These are phyloP conservation scores for Globisporangium emineosum DNA, from an alignment of 352 stramenopile genomes.

Conservation along the genomic window DNA sequence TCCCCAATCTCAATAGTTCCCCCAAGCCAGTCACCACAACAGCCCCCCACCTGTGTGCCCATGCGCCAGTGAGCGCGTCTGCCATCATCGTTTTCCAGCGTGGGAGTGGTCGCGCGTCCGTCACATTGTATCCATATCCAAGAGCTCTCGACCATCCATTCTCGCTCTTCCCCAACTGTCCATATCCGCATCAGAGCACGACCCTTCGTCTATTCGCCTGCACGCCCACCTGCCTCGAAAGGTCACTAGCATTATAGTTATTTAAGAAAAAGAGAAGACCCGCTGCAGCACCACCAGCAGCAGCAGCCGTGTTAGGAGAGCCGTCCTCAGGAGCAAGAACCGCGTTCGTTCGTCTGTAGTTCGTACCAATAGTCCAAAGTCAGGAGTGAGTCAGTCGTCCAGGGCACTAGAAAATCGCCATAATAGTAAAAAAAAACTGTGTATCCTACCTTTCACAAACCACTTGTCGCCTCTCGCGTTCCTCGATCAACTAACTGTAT, in stretches of 20 bases:
- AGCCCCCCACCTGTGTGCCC: not conserved
- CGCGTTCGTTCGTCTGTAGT: not conserved
- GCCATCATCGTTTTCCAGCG: not conserved
- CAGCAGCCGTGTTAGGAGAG: not conserved
- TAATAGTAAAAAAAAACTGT: conserved; percentile 8
- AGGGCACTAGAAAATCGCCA: not conserved
- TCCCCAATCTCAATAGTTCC: not conserved
- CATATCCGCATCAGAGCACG: not conserved
- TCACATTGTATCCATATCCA: conserved; percentile 1
- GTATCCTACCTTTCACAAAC: conserved; percentile 7
- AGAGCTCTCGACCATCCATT: not conserved
- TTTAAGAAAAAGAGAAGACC: not conserved
- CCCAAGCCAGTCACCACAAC: not conserved
- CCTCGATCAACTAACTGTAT: not conserved
- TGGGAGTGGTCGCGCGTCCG: conserved; percentile 1
- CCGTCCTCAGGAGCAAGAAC: not conserved
- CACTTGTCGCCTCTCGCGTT: not conserved
- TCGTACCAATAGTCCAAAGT: not conserved
- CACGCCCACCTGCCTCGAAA: not conserved
- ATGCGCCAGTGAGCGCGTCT: not conserved
- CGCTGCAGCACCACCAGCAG: not conserved
- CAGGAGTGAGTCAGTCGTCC: not conserved
- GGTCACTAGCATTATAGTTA: not conserved
- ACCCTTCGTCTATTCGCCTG: not conserved
- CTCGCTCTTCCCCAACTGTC: not conserved